Evolutionary conservation across 441 rosid species (phyloP).

Genomic region (Syzygium malaccense): DNA sequence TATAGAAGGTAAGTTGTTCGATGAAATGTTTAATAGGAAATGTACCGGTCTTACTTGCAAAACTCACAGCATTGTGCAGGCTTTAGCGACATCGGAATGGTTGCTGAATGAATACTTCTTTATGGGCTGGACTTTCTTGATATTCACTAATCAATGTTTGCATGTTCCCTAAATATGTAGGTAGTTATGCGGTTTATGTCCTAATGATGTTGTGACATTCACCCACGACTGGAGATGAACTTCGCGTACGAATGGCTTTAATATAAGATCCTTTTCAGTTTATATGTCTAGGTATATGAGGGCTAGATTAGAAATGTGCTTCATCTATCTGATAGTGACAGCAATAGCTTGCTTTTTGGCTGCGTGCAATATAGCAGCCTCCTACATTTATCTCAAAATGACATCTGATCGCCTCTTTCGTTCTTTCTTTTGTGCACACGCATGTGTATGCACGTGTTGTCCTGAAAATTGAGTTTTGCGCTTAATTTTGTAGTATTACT

Average conservation of each 20-base stretch:
- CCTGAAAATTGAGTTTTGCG: background rate
- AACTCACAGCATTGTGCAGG: background rate
- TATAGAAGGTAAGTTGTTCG: background rate
- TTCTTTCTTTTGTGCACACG: background rate
- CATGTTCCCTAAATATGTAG: background rate
- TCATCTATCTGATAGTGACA: background rate
- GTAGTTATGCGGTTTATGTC: background rate
- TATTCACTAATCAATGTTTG: background rate
- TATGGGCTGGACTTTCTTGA: background rate
- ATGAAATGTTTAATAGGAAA: background rate
- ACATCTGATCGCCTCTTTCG: background rate
- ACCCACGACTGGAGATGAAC: background rate
- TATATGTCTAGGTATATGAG: background rate
- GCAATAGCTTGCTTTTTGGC: background rate
- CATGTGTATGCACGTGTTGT: background rate
- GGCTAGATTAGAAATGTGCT: background rate
- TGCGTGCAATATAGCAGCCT: background rate
- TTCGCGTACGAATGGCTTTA: background rate
- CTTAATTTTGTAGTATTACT: slow-evolving; percentile 15
- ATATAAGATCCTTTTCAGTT: background rate
- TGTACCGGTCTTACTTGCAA: background rate
- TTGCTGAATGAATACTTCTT: background rate
- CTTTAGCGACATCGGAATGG: background rate
- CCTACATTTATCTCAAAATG: background rate
- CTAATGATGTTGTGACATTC: background rate